phyloP scores from a whole-genome alignment of 2,329 filamentous ascomycete species.

The Diplodia scrobiculata region DNA sequence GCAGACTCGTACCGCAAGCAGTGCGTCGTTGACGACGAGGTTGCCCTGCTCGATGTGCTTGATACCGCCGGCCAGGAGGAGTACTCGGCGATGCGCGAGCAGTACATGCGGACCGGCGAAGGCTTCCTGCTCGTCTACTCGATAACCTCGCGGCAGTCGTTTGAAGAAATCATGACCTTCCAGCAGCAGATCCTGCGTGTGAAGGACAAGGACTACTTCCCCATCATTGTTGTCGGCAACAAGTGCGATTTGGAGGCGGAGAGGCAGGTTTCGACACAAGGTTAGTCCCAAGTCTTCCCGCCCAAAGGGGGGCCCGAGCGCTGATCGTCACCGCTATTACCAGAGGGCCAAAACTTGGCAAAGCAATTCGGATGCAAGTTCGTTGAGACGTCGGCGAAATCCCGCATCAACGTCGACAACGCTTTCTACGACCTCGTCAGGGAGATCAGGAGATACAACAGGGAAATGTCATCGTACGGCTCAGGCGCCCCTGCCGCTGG shows the following conservation, averaged over 20 bases:
- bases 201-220: slow-evolving; percentile 99
- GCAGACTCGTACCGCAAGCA: slow-evolving; percentile 99
- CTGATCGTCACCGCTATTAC: slow-evolving; percentile 29
- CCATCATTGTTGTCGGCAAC: slow-evolving; percentile 98
- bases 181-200: slow-evolving; percentile 98
- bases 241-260: slow-evolving; percentile 97
- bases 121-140: slow-evolving; percentile 98
- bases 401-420: slow-evolving; percentile 96
- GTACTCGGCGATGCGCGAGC: slow-evolving; percentile 98
- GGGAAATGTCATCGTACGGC: slow-evolving; percentile 89
- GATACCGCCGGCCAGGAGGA: slow-evolving; percentile 98
- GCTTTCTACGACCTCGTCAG: slow-evolving; percentile 98
- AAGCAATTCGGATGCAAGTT: slow-evolving; percentile 93
- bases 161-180: slow-evolving; percentile 98
- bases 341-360: slow-evolving; percentile 88
- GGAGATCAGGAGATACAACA: slow-evolving; percentile 97
- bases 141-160: slow-evolving; percentile 95
- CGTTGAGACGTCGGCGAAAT: slow-evolving; percentile 98
- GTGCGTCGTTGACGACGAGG: slow-evolving; percentile 97
- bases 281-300: slow-evolving; percentile 56
- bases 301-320: slow-evolving; percentile 28
- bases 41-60: slow-evolving; percentile 94
- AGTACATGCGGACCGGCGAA: slow-evolving; percentile 99
- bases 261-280: slow-evolving; percentile 87
- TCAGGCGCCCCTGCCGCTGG: slow-evolving; percentile 64